These are phyloP conservation scores for Xylaria scruposa DNA, from an alignment of 495 filamentous ascomycete species.

Conservation along the genomic window DNA sequence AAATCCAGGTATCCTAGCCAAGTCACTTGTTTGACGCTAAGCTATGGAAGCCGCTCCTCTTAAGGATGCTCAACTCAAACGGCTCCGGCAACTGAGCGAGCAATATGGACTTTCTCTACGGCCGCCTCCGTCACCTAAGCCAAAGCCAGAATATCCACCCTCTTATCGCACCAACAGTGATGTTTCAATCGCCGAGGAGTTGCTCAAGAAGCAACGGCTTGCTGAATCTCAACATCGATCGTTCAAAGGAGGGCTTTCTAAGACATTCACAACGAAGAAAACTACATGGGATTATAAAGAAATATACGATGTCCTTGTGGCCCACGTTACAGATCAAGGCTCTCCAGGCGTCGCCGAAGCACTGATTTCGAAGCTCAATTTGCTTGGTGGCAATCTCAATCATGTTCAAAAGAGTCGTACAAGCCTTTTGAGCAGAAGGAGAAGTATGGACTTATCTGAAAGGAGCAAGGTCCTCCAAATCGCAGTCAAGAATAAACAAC, in stretches of 20 bases:
- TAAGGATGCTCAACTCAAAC: constrained; percentile 41
- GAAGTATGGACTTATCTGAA: constrained; percentile 52
- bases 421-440: constrained; percentile 49
- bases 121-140: constrained; percentile 30
- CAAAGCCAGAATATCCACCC: constrained; percentile 36
- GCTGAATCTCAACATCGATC: constrained; percentile 39
- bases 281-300: constrained; percentile 55
- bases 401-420: constrained; percentile 48
- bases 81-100: constrained; percentile 47
- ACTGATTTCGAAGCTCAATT: constrained; percentile 50
- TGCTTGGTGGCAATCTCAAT: constrained; percentile 52
- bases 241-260: constrained; percentile 46
- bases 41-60: constrained; percentile 33
- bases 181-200: constrained; percentile 50
- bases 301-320: constrained; percentile 51
- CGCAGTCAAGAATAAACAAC: constrained; percentile 52
- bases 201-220: constrained; percentile 50
- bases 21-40: constrained; percentile 10
- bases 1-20: background rate
- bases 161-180: constrained; percentile 48
- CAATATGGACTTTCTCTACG: constrained; percentile 43
- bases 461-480: constrained; percentile 51
- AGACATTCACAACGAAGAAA: constrained; percentile 54
- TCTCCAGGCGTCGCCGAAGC: constrained; percentile 55
- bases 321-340: constrained; percentile 49